A percentile compares a stretch with the other conserved stretches of the same genome.
Conservation (phyloP, 257 asterid species). For the Galeopsis tetrahit region DNA sequence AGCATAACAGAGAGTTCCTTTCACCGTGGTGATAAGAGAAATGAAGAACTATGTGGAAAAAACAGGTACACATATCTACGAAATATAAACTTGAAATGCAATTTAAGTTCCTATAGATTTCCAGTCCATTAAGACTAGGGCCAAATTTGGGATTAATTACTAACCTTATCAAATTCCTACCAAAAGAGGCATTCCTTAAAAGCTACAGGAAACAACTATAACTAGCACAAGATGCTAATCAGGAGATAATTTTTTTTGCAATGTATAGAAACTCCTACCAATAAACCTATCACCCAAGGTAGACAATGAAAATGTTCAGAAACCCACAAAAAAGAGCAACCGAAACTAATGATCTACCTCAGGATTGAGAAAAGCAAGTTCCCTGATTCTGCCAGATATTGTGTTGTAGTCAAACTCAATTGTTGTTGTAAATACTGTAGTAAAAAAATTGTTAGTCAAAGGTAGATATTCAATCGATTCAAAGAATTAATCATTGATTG, state of each 20-base stretch:
- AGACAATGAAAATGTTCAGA: slow-evolving; percentile 30
- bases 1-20: slow-evolving; percentile 13
- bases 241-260: neutral
- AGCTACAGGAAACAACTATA: slow-evolving; percentile 11
- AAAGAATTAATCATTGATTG: slow-evolving; percentile 23
- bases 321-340: slow-evolving; percentile 29
- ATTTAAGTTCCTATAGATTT: slow-evolving; percentile 5
- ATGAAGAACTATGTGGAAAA: slow-evolving; percentile 15
- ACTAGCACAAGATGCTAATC: neutral
- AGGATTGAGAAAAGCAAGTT: slow-evolving; percentile 98
- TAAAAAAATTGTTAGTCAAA: slow-evolving; percentile 31
- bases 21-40: slow-evolving; percentile 7
- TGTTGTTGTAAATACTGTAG: slow-evolving; percentile 80
- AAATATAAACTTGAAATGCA: neutral
- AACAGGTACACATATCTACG: slow-evolving; percentile 2
- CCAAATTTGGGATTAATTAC: slow-evolving; percentile 1
- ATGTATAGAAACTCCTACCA: neutral
- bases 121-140: neutral
- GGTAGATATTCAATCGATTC: slow-evolving; percentile 1
- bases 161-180: slow-evolving; percentile 24
- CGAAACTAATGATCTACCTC: slow-evolving; percentile 54
- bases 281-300: slow-evolving; percentile 9
- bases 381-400: slow-evolving; percentile 91
- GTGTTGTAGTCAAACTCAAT: slow-evolving; percentile 85
- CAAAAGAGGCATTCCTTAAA: neutral